These are phyloP conservation scores for Sarcodon aspratus DNA, from an alignment of 768 basidiomycete species.

Conservation along the genomic window DNA sequence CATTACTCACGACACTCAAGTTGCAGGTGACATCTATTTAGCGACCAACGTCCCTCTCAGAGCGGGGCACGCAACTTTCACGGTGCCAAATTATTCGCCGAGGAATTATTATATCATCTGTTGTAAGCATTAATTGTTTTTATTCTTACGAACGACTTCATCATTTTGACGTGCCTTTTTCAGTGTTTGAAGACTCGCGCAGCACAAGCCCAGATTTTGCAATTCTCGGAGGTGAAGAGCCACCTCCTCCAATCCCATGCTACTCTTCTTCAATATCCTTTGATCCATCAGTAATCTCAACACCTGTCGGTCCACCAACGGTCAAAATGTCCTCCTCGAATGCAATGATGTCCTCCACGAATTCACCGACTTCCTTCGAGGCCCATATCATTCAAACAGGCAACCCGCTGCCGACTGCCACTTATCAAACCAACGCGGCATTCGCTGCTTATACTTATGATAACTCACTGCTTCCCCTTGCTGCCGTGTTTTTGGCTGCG, in stretches of 20 bases:
- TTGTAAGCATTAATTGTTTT: slow-evolving; percentile 16
- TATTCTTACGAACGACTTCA: not conserved
- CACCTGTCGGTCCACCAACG: not conserved
- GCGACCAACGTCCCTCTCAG: slow-evolving; percentile 27
- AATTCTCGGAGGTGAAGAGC: slow-evolving; percentile 6
- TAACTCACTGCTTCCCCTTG: not conserved
- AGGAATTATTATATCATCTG: slow-evolving; percentile 35
- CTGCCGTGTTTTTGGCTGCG: not conserved
- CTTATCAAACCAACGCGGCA: too few relatives aligned
- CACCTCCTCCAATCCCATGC: not conserved
- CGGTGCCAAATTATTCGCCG: slow-evolving; percentile 23
- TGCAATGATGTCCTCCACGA: not conserved
- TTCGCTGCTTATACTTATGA: too few relatives aligned
- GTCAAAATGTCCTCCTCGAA: not conserved
- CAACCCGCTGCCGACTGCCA: too few relatives aligned
- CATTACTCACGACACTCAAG: not conserved
- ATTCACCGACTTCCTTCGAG: not conserved
- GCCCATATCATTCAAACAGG: too few relatives aligned
- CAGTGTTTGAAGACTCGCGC: slow-evolving; percentile 39
- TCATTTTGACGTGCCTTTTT: not conserved
- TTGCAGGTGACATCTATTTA: slow-evolving; percentile 27
- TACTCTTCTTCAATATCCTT: not conserved
- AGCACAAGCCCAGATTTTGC: slow-evolving; percentile 18
- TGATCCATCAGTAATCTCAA: not conserved
- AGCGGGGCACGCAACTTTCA: slow-evolving; percentile 27